Base-by-base conservation (phyloP, 2,329 filamentous ascomycete genomes). In the Podosphaera xanthii region DNA sequence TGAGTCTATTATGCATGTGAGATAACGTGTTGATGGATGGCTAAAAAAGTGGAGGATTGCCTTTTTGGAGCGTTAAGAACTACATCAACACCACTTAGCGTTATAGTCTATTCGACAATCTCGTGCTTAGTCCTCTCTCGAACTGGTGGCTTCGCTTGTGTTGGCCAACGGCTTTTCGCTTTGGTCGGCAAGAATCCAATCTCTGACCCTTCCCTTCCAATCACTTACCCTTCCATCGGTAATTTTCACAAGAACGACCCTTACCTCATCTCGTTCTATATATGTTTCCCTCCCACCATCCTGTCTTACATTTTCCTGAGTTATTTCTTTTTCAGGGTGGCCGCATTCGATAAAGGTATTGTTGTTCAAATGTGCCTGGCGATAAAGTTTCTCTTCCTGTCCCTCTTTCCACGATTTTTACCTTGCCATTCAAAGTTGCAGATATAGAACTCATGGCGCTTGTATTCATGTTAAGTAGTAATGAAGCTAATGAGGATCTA, bases 201-300 rank as follows among this genome's bases (percentile, higher is more conserved):
- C 91, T 66, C 85, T 81, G 3, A 97, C 88, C 12, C 82, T 81
- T n/a, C 92, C 91, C 74, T 94, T 95, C 86, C 86, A 95, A 70
- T 95, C 92, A 64, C 86, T 89, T 66, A 94, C 94, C 67, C 89
- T 79, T 56, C 92, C 89, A 69, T 90, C 87, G 66, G 78, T 79
- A 65, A 97, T 87, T 65, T 78, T 80, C 6, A 97, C 92, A 4
- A 91, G 79, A 40, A 97, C 87, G 5, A 96, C 90, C 56, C 86
- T 78, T 1, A 94, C 89, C 69, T 92, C 86, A 67, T 88, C 85
- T 2, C 84, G 86, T 44, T 84, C 84, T 49, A 94, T 79, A 70
- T 89, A 87, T 67, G 79, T 82, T 67, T 79, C 77, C 40, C 77
- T 73, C 0, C 81, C 74, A 2, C 76, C 79, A 63, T 77, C 78